Evolutionary conservation across 1,139 yeast genomes (phyloP), one percentile per base, ranked within the genome.

Genomic region (Maudiozyma humilis): DNA sequence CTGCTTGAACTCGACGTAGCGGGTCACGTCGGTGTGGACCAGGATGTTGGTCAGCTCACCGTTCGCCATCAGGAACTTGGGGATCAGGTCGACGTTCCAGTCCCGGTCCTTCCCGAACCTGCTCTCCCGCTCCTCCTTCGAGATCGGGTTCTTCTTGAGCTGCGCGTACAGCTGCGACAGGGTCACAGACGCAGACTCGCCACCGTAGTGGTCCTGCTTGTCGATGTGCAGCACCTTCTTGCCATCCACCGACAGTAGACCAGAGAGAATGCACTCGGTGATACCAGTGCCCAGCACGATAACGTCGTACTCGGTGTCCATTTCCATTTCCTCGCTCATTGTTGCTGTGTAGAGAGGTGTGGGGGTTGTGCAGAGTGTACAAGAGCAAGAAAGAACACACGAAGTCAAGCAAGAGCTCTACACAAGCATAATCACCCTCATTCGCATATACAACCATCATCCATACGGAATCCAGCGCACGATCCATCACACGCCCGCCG

Each of bases 261-360:
- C 99, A 1, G 96, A 87, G 44, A 91, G 76, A 50, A 93, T 82
- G 71, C 99, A 91, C 66, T 91, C 99, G 47, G 97, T 91, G 53
- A 93, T 75, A 15, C 98, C 98, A 36, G 91, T 67, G 65, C 87
- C 89, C 41, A 82, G 67, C 35, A 86, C 94, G 55, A 86, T 85
- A 50, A 85, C 91, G 70, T 91, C 98, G 78, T 89, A 91, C 56
- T 85, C 80, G 69, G 89, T 96, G 68, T 91, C 97, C 96, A 93
- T 87, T 45, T 91, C 97, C 96, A 93, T 87, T 45, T 51, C 53
- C 46, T 55, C 59, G 29, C 32, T 16, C 39, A 36, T 36, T 31
- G 33, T 15, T n/a, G 7, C 7, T 31, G 27, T 13, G 31, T 27
- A 27, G n/a, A n/a, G n/a, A n/a, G n/a, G n/a, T n/a, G n/a, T n/a